Evolutionary conservation across 2,329 filamentous ascomycete species (phyloP).

Genomic region (Ascochyta lentis): DNA sequence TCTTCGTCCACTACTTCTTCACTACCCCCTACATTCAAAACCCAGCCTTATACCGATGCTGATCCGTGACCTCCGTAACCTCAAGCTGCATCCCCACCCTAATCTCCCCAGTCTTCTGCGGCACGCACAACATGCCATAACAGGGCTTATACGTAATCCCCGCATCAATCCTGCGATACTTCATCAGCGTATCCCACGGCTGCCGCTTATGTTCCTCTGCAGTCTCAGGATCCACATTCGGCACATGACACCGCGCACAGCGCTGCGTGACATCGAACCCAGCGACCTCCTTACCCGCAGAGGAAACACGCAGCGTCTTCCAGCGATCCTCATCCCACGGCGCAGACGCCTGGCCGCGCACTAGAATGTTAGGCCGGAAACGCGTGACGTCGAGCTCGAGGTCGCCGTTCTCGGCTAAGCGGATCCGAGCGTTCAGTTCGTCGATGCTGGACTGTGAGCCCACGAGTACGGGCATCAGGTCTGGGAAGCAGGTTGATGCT

Average conservation of each 20-base stretch:
- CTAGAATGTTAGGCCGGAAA: constrained; percentile 69
- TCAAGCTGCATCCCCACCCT: constrained; percentile 66
- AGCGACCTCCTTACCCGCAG: constrained; percentile 8
- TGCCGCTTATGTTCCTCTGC: constrained; percentile 64
- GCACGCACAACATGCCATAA: constrained; percentile 71
- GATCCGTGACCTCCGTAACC: constrained; percentile 62
- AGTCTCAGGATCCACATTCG: constrained; percentile 70
- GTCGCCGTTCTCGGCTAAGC: constrained; percentile 43
- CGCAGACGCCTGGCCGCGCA: constrained; percentile 55
- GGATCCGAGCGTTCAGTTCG: constrained; percentile 65
- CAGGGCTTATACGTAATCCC: constrained; percentile 70
- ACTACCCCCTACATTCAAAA: constrained; percentile 23
- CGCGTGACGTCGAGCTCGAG: constrained; percentile 62
- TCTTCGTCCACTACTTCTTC: background rate
- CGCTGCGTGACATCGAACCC: constrained; percentile 64
- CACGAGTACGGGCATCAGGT: constrained; percentile 64
- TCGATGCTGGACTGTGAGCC: constrained; percentile 62
- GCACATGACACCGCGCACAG: constrained; percentile 67
- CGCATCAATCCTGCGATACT: constrained; percentile 65
- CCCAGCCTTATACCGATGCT: constrained; percentile 61
- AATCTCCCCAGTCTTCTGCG: constrained; percentile 63
- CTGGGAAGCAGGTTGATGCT: constrained; percentile 64
- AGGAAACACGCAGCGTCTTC: constrained; percentile 62
- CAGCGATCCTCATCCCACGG: constrained; percentile 70
- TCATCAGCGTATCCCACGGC: constrained; percentile 68